Conservation (phyloP, 129 eudicot genomes). For the Flaveria bidentis region DNA sequence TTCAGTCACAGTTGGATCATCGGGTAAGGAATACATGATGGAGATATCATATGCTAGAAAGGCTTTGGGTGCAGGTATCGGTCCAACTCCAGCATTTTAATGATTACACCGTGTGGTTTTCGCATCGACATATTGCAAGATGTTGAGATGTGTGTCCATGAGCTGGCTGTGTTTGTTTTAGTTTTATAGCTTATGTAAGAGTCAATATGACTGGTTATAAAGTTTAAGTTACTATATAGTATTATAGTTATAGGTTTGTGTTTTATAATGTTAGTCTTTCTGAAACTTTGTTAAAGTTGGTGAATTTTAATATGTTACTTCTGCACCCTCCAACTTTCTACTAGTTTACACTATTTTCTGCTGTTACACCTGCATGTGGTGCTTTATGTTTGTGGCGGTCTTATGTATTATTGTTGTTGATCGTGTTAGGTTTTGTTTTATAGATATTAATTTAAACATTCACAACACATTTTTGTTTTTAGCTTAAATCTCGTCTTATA, state of each 20-base stretch:
- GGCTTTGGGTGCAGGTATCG: slow-evolving; percentile 10
- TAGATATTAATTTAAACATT: neutral
- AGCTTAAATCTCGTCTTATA: neutral
- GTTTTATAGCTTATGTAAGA: slow-evolving; percentile 34
- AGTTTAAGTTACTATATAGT: slow-evolving; percentile 22
- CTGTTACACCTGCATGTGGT: neutral
- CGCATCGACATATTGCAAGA: slow-evolving; percentile 6
- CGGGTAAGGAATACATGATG: slow-evolving; percentile 91
- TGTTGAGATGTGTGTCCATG: neutral
- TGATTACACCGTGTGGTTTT: slow-evolving; percentile 2
- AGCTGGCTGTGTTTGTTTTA: slow-evolving; percentile 12
- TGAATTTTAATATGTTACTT: slow-evolving; percentile 28
- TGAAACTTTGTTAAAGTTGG: slow-evolving; percentile 23
- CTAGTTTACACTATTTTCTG: neutral
- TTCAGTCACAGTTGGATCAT: slow-evolving; percentile 60
- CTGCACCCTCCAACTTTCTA: slow-evolving; percentile 17
- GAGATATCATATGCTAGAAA: slow-evolving; percentile 66
- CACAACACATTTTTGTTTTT: neutral
- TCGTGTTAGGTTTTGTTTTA: neutral
- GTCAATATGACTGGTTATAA: slow-evolving; percentile 17
- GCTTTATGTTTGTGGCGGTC: neutral
- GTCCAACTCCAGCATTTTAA: slow-evolving; percentile 13
- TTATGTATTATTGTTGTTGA: slow-evolving; percentile 1
- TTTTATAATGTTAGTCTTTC: slow-evolving; percentile 3
- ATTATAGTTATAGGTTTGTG: slow-evolving; percentile 26